Conservation (phyloP, 2,329 filamentous ascomycete species). For the Cytospora piceicola region DNA sequence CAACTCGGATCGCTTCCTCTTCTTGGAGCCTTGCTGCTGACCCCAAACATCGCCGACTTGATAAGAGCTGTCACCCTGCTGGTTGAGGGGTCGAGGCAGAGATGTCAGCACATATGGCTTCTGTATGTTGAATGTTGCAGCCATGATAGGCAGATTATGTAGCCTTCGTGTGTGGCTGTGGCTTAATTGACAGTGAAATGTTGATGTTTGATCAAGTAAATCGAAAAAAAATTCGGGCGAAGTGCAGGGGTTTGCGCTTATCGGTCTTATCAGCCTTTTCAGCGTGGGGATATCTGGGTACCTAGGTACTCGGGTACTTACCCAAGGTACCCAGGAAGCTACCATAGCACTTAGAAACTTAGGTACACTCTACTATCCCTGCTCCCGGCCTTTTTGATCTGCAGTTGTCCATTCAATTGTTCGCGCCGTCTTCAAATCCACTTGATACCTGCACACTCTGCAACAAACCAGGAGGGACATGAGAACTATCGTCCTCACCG, state of each 20-base stretch:
- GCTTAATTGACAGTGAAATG: not conserved
- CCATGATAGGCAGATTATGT: slow-evolving; percentile 45
- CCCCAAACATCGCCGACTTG: slow-evolving; percentile 65
- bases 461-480: not conserved
- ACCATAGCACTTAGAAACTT: not conserved
- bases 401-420: too few species aligned
- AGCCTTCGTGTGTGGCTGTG: not conserved
- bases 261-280: slow-evolving; percentile 24
- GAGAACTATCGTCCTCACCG: not conserved
- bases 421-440: not conserved
- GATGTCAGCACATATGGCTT: slow-evolving; percentile 66
- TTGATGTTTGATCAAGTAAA: not conserved
- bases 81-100: slow-evolving; percentile 62
- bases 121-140: slow-evolving; percentile 64
- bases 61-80: slow-evolving; percentile 49
- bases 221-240: slow-evolving; percentile 28
- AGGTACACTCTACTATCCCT: not conserved
- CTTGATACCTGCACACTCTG: not conserved
- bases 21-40: slow-evolving; percentile 60
- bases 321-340: too few species aligned
- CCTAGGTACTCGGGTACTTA: not conserved
- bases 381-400: not conserved
- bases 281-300: not conserved
- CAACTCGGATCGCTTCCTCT: slow-evolving; percentile 66
- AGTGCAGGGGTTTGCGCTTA: slow-evolving; percentile 27